phyloP scores from a whole-genome alignment of 2,329 filamentous ascomycete genomes.

The Colletotrichum truncatum region DNA sequence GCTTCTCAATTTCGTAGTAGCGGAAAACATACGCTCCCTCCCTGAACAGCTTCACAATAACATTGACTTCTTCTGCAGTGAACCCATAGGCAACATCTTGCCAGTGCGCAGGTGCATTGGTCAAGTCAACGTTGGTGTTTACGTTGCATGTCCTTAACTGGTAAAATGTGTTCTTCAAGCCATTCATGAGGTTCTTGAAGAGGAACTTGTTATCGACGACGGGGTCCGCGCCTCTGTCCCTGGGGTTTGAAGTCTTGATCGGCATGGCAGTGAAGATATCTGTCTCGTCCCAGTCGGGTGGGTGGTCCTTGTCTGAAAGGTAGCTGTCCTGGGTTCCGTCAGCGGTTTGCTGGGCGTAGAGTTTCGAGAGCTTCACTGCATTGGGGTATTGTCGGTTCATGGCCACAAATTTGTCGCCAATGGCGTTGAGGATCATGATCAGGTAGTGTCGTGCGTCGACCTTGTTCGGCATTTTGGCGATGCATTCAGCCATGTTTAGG shows the following conservation, averaged over 20 bases:
- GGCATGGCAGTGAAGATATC: conserved; percentile 97
- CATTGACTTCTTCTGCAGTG: conserved; percentile 94
- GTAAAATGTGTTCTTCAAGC: conserved; percentile 95
- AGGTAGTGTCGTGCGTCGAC: conserved; percentile 93
- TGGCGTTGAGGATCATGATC: conserved; percentile 97
- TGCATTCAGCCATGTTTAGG: conserved; percentile 98
- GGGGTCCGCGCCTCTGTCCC: conserved; percentile 88
- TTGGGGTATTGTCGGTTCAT: conserved; percentile 98
- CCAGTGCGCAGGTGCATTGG: conserved; percentile 89
- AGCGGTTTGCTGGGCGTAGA: conserved; percentile 76
- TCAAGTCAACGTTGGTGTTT: conserved; percentile 71
- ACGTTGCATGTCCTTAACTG: conserved; percentile 92
- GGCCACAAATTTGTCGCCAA: conserved; percentile 95
- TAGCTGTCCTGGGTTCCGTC: conserved; percentile 76
- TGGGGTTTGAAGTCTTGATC: conserved; percentile 92
- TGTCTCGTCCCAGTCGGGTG: conserved; percentile 96
- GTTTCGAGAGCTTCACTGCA: conserved; percentile 89
- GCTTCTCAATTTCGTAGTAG: conserved; percentile 93
- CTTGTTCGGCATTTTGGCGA: conserved; percentile 93
- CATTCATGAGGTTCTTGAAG: conserved; percentile 96
- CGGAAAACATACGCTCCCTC: conserved; percentile 96
- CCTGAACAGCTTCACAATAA: conserved; percentile 96
- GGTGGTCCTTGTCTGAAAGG: conserved; percentile 80
- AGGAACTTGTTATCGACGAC: conserved; percentile 98
- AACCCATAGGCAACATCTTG: conserved; percentile 95